phyloP scores from a whole-genome alignment of 345 rosid species.

The Erodium maritimum region DNA sequence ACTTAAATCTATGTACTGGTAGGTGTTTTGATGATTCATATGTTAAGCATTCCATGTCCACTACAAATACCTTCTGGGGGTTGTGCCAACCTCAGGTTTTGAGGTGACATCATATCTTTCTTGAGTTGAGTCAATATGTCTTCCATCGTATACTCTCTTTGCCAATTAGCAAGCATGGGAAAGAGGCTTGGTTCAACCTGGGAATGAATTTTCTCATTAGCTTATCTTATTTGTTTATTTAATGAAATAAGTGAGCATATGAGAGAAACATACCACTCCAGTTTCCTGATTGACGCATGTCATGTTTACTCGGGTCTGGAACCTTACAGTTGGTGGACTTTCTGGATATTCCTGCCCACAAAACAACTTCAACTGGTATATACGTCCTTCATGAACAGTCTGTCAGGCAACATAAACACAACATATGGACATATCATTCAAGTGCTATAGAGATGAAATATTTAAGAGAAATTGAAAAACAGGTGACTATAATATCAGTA shows the following conservation, averaged over 20 bases:
- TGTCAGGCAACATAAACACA: constrained; percentile 14
- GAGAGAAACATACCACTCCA: constrained; percentile 42
- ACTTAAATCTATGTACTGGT: too few species aligned
- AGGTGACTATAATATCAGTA: too few species aligned
- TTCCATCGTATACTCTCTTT: constrained; percentile 65
- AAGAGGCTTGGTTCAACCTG: constrained; percentile 66
- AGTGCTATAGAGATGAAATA: too few species aligned
- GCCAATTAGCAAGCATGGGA: constrained; percentile 68
- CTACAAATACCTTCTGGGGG: constrained; percentile 80
- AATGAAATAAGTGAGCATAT: not conserved
- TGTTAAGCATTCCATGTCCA: too few species aligned
- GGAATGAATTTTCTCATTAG: constrained; percentile 10
- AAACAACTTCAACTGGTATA: constrained; percentile 70
- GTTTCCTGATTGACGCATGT: constrained; percentile 66
- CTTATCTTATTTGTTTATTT: not conserved
- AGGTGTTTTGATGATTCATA: too few species aligned
- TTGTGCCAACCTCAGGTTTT: constrained; percentile 63
- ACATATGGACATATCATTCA: too few species aligned
- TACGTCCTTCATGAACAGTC: constrained; percentile 80
- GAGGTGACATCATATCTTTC: constrained; percentile 75
- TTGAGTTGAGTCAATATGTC: constrained; percentile 56
- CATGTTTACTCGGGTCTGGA: constrained; percentile 66
- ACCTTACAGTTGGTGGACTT: constrained; percentile 62
- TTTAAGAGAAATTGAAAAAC: too few species aligned
- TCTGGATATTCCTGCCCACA: constrained; percentile 68